A percentile compares a stretch with the other conserved stretches of the same genome.
Conservation (phyloP, 106 monocot genomes). For the Dioscorea zingiberensis region DNA sequence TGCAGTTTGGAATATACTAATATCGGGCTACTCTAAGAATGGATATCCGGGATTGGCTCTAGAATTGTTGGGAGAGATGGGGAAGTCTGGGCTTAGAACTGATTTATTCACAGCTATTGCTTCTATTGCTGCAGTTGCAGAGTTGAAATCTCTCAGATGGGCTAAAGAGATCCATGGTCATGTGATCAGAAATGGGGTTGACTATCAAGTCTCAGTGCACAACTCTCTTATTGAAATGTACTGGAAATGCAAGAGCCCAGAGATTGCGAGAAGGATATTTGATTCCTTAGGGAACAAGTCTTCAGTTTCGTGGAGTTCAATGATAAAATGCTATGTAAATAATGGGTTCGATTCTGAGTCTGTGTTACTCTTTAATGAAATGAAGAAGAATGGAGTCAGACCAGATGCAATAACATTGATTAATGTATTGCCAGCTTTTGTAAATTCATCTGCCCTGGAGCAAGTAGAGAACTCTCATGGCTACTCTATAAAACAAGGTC, state of each 20-base stretch:
- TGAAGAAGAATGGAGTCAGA: constrained; percentile 15
- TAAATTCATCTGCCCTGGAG: constrained; percentile 5
- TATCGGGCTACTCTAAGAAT: constrained; percentile 20
- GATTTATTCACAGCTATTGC: constrained; percentile 38
- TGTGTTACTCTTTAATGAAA: constrained; percentile 18
- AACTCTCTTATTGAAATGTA: constrained; percentile 37
- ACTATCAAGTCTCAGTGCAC: constrained; percentile 20
- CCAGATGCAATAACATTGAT: constrained; percentile 19
- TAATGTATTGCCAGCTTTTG: constrained; percentile 24
- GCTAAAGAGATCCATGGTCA: constrained; percentile 25
- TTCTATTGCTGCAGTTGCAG: constrained; percentile 16
- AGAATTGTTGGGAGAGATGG: constrained; percentile 19
- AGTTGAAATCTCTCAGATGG: constrained; percentile 18
- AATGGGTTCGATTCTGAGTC: constrained; percentile 7
- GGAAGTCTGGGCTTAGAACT: constrained; percentile 7
- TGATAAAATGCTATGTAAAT: constrained; percentile 27
- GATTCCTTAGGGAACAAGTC: constrained; percentile 18
- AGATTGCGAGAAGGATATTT: constrained; percentile 18
- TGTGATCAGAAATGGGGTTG: constrained; percentile 23
- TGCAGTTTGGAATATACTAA: constrained; percentile 34
- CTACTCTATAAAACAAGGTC: constrained; percentile 22
- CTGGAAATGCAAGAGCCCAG: constrained; percentile 11
- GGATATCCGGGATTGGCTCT: constrained; percentile 12
- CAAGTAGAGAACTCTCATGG: constrained; percentile 12
- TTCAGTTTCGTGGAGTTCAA: constrained; percentile 26